Base-by-base conservation (phyloP, 2,329 filamentous ascomycete species). In the Raffaelea albimanens region DNA sequence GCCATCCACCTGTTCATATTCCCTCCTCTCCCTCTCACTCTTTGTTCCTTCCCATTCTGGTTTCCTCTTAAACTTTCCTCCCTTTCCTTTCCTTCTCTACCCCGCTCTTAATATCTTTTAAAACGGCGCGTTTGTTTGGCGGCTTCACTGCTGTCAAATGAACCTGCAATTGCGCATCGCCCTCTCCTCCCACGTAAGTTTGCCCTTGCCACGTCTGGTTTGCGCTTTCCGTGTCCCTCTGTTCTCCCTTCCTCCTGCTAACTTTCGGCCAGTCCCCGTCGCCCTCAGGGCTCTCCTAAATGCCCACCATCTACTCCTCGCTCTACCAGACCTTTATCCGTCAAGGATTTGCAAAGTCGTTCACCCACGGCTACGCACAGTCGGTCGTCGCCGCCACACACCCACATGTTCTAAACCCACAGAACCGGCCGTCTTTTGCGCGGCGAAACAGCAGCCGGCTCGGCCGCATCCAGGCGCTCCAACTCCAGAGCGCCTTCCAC, bases 351-450 rank as follows among this genome's bases (percentile, higher is more conserved):
- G 83, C 87, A 64, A 97, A 97, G 75, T 89, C 90, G 62, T 85
- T 97, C 67, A 91, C 88, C 67, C 88, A 97, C 80, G 91, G 91
- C 70, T 97, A 96, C 78, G 90, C 90, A 59, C 91, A 97, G 67
- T 95, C 90, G 54, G 85, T 97, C 70, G 89, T 98, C 70, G 93
- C 93, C 62, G 91, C 89, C 60, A 88, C 88, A 55, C 89, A 95
- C 54, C 78, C 78, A 48, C 74, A 77, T 83, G 85, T 72, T 76
- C 80, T 75, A 78, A 88, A 82, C 76, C 82, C 71, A 63, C 88
- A 80, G 65, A 81, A 78, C 64, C 75, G 78, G 57, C 76, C 76
- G 53, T 76, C 76, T 59, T 83, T 80, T 60, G 75, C 71, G 52
- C 75, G 76, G 57, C 75, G 74, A 59, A 75, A 72, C 58, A 74